Percentiles rank a stretch among this genome's conserved stretches.
phyloP scores from a whole-genome alignment of 2,329 filamentous ascomycete species.

The Podosphaera fusca region DNA sequence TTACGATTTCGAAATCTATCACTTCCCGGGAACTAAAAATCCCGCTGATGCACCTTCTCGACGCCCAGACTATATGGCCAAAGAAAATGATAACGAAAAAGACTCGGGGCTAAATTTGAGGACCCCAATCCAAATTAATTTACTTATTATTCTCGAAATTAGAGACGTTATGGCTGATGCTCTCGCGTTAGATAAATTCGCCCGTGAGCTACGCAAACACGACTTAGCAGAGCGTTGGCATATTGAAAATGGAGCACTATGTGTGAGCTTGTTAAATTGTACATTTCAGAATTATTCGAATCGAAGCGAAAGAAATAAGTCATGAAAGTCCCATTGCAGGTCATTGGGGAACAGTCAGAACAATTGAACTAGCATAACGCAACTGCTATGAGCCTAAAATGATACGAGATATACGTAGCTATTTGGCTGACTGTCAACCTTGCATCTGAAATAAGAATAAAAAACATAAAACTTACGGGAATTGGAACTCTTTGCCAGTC shows the following conservation, averaged over 20 bases:
- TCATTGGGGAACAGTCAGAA: no score
- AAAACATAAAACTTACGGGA: not conserved
- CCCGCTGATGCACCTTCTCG: not conserved
- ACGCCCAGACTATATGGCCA: not conserved
- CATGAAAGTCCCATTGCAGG: no score
- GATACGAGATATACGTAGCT: not conserved
- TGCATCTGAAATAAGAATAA: not conserved
- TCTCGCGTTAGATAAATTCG: not conserved
- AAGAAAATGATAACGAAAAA: not conserved
- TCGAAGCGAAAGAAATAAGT: no score
- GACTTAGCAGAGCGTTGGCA: not conserved
- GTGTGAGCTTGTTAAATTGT: not conserved
- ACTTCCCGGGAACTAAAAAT: not conserved
- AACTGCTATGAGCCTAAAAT: not conserved
- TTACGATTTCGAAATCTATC: not conserved
- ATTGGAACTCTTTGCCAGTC: not conserved
- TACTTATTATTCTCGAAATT: not conserved
- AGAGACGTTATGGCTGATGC: not conserved
- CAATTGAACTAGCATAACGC: no score
- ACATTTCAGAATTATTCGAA: not conserved
- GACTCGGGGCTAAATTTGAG: not conserved
- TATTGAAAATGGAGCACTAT: not conserved
- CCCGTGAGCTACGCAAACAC: not conserved
- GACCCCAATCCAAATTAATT: not conserved
- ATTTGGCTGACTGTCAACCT: not conserved